phyloP scores from a whole-genome alignment of 2,329 filamentous ascomycete genomes.

The Fusarium incarnatum region DNA sequence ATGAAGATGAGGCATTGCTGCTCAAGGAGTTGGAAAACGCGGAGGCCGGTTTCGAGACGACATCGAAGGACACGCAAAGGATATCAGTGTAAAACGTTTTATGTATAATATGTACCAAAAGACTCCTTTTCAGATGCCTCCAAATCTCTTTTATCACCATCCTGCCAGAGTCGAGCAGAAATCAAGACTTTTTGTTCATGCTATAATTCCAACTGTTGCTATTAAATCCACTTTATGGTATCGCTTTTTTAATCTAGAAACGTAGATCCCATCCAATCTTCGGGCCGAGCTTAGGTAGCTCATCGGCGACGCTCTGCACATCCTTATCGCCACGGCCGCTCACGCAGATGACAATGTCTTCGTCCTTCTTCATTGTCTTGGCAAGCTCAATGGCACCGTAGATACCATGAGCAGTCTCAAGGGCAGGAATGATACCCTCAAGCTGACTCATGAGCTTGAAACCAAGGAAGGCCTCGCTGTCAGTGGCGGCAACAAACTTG shows the following conservation, averaged over 20 bases:
- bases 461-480: conserved; percentile 87
- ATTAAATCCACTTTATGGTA: conserved; percentile 32
- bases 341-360: conserved; percentile 94
- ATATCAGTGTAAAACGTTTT: conserved; percentile 43
- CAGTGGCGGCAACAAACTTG: conserved; percentile 89
- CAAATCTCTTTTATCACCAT: conserved; percentile 42
- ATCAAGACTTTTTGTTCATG: conserved; percentile 30
- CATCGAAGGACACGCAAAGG: conserved; percentile 14
- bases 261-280: conserved; percentile 82
- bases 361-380: conserved; percentile 88
- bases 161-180: conserved; percentile 27
- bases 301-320: conserved; percentile 96
- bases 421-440: conserved; percentile 95
- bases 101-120: conserved; percentile 49
- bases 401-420: conserved; percentile 94
- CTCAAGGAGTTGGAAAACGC: conserved; percentile 50
- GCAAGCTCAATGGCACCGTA: conserved; percentile 90
- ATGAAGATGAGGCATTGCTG: conserved; percentile 52
- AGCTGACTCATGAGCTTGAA: conserved; percentile 87
- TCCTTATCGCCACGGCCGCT: conserved; percentile 97
- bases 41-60: conserved; percentile 35
- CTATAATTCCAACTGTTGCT: conserved; percentile 27
- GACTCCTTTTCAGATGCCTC: conserved; percentile 42
- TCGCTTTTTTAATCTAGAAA: conserved; percentile 54
- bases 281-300: conserved; percentile 87